Evolutionary conservation across 306 rosid genomes (phyloP).

Genomic region (Hippophae rhamnoides): DNA sequence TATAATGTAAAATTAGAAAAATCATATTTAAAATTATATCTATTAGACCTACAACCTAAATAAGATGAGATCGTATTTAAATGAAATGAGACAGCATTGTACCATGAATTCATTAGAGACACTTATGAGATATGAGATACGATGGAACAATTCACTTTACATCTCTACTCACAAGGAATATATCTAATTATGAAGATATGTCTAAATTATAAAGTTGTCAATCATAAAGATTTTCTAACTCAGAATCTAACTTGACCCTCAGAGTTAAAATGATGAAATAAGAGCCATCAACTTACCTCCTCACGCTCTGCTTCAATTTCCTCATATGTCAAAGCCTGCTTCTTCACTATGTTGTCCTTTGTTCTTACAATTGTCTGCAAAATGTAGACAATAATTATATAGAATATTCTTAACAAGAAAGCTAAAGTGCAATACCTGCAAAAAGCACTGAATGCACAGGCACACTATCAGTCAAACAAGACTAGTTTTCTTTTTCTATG

Average conservation of each 20-base stretch:
- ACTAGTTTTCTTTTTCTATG: not conserved
- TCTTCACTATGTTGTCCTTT: slow-evolving; percentile 85
- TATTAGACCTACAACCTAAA: no score
- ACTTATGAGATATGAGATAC: no score
- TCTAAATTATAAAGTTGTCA: no score
- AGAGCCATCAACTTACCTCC: slow-evolving; percentile 52
- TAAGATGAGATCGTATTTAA: no score
- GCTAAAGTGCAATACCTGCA: not conserved
- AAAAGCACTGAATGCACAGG: not conserved
- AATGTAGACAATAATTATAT: slow-evolving; percentile 13
- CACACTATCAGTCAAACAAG: not conserved
- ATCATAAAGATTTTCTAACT: no score
- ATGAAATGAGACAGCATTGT: no score
- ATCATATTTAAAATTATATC: no score
- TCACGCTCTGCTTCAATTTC: slow-evolving; percentile 96
- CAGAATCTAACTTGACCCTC: not conserved
- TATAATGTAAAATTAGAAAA: no score
- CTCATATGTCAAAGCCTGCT: slow-evolving; percentile 89
- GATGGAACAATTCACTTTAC: no score
- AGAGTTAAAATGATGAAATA: not conserved
- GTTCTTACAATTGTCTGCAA: slow-evolving; percentile 70
- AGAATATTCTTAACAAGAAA: not conserved
- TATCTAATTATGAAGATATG: no score
- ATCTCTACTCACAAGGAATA: no score
- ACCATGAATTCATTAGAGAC: no score